Evolutionary conservation across 2,329 filamentous ascomycete species (phyloP).

Genomic region (Pseudocercospora fijiensis): DNA sequence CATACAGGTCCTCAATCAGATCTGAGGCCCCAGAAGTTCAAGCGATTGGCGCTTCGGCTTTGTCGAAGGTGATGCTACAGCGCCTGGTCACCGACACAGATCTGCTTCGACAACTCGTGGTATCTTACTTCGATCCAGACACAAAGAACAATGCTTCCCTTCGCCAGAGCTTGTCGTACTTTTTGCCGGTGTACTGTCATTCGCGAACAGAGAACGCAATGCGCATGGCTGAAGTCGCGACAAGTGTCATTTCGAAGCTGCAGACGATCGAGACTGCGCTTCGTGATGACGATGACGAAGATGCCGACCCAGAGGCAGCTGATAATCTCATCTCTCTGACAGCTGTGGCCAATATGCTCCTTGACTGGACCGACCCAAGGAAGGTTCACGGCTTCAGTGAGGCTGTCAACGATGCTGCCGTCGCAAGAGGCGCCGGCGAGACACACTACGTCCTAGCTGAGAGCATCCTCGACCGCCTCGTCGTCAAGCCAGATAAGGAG

Average conservation of each 20-base stretch:
- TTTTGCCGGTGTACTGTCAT: slow-evolving; percentile 91
- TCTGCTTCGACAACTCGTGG: slow-evolving; percentile 78
- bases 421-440: slow-evolving; percentile 27
- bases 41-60: slow-evolving; percentile 74
- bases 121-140: slow-evolving; percentile 84
- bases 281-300: slow-evolving; percentile 52
- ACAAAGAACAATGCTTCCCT: slow-evolving; percentile 77
- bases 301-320: slow-evolving; percentile 70
- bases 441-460: slow-evolving; percentile 77
- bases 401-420: slow-evolving; percentile 22
- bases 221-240: slow-evolving; percentile 71
- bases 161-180: slow-evolving; percentile 85
- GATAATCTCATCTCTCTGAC: slow-evolving; percentile 67
- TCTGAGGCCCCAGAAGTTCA: slow-evolving; percentile 72
- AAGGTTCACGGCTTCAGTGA: slow-evolving; percentile 56
- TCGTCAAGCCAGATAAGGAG: slow-evolving; percentile 70
- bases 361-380: slow-evolving; percentile 93
- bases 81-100: slow-evolving; percentile 69
- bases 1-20: slow-evolving; percentile 80
- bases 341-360: slow-evolving; percentile 75
- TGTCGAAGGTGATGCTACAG: slow-evolving; percentile 82
- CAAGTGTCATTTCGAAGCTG: slow-evolving; percentile 72
- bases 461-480: slow-evolving; percentile 72
- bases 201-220: slow-evolving; percentile 78
- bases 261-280: slow-evolving; percentile 33